A percentile compares a stretch with the other conserved stretches of the same genome.
phyloP scores from a whole-genome alignment of 164 flowering plant genomes.

The Magnolia sinica region DNA sequence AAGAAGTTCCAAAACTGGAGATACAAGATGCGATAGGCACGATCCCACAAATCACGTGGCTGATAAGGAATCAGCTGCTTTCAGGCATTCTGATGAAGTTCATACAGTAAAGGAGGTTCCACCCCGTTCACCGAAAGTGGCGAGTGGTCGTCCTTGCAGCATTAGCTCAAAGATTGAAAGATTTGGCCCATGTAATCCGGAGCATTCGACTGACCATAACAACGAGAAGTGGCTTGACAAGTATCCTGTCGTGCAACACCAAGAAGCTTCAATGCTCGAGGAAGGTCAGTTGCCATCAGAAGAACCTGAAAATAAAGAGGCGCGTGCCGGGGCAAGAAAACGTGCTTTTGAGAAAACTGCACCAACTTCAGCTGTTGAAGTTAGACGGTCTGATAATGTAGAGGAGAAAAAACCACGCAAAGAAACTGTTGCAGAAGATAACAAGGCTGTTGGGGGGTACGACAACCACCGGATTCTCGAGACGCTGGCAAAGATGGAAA shows the following conservation, averaged over 20 bases:
- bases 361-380: background rate
- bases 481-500: conserved; percentile 65
- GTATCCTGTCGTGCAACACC: conserved; percentile 12
- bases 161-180: conserved; percentile 15
- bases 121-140: conserved; percentile 4
- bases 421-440: conserved; percentile 19
- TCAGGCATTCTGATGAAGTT: conserved; percentile 8
- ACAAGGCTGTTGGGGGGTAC: conserved; percentile 13
- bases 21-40: conserved; percentile 16
- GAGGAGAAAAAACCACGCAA: conserved; percentile 6
- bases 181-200: conserved; percentile 4
- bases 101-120: conserved; percentile 7
- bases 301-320: conserved; percentile 16
- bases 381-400: background rate
- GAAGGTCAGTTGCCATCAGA: conserved; percentile 47
- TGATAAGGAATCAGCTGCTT: conserved; percentile 10
- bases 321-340: conserved; percentile 3
- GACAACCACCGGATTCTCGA: conserved; percentile 49
- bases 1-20: conserved; percentile 32
- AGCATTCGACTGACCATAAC: conserved; percentile 7
- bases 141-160: background rate
- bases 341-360: conserved; percentile 14
- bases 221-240: conserved; percentile 25
- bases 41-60: conserved; percentile 7
- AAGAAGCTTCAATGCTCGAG: conserved; percentile 36